A percentile compares a stretch with the other conserved stretches of the same genome.
These are phyloP conservation scores for Cyclotella sp. DNA, from an alignment of 108 stramenopile genomes.

Conservation along the genomic window DNA sequence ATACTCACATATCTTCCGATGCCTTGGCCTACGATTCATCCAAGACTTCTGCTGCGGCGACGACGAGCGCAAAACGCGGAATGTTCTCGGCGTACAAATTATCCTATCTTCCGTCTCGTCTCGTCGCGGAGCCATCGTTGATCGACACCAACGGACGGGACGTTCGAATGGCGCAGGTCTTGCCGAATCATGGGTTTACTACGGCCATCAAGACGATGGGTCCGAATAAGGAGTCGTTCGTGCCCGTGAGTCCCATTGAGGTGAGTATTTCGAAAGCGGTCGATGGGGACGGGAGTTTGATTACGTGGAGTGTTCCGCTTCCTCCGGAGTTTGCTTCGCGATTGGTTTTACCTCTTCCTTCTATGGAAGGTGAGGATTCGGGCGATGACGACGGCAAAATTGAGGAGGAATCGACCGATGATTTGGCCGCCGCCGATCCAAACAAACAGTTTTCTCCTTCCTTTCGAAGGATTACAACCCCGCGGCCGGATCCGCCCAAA, in stretches of 20 bases:
- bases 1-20: slow-evolving; percentile 6
- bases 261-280: slow-evolving; percentile 57
- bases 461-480: slow-evolving; percentile 17
- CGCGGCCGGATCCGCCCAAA: slow-evolving; percentile 28
- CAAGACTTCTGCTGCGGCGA: not conserved
- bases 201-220: slow-evolving; percentile 85
- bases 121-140: slow-evolving; percentile 62
- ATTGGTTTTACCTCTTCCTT: slow-evolving; percentile 57
- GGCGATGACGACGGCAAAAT: slow-evolving; percentile 37
- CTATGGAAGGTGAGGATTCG: slow-evolving; percentile 44
- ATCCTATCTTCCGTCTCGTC: slow-evolving; percentile 67
- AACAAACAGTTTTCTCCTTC: slow-evolving; percentile 15
- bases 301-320: slow-evolving; percentile 68
- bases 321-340: slow-evolving; percentile 66
- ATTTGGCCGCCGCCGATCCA: not conserved
- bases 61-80: slow-evolving; percentile 26
- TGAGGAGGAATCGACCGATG: not conserved
- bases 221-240: slow-evolving; percentile 64
- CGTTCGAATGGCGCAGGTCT: slow-evolving; percentile 55
- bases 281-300: slow-evolving; percentile 35
- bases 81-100: slow-evolving; percentile 58
- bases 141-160: slow-evolving; percentile 68
- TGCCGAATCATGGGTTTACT: slow-evolving; percentile 86
- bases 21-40: not conserved
- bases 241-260: slow-evolving; percentile 75